These are phyloP conservation scores for Lasiodiplodia sp. DNA, from an alignment of 2,329 filamentous ascomycete genomes.

Conservation along the genomic window DNA sequence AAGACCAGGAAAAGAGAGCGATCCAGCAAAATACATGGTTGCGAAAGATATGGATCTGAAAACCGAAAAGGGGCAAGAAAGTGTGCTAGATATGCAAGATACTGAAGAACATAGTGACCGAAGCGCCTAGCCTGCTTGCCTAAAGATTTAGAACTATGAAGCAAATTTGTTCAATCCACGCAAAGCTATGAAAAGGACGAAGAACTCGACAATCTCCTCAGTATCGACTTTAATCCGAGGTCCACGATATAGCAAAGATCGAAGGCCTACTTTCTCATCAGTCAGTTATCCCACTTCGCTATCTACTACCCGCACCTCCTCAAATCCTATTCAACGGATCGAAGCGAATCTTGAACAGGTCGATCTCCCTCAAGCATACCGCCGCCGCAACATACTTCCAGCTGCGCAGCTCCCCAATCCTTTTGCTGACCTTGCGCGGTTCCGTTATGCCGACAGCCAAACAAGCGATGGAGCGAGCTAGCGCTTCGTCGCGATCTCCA, in stretches of 20 bases:
- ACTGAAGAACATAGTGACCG: not conserved
- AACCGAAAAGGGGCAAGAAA: not conserved
- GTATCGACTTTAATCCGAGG: not conserved
- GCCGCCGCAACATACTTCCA: slow-evolving; percentile 62
- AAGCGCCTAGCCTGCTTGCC: not conserved
- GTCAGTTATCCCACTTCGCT: not conserved
- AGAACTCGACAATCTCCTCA: not conserved
- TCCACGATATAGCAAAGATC: not conserved
- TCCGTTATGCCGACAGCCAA: slow-evolving; percentile 53
- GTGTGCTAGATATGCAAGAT: not conserved
- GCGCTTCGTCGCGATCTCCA: slow-evolving; percentile 47
- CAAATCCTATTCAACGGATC: slow-evolving; percentile 24
- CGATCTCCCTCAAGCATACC: slow-evolving; percentile 59
- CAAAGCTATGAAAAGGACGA: not conserved
- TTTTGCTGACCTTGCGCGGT: slow-evolving; percentile 38
- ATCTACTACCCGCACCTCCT: not conserved
- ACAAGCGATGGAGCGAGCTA: slow-evolving; percentile 61
- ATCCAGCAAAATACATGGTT: not conserved
- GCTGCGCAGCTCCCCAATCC: slow-evolving; percentile 52
- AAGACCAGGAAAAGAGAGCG: not conserved
- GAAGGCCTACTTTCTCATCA: not conserved
- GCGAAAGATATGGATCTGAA: not conserved
- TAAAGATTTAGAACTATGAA: not conserved
- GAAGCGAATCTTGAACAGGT: slow-evolving; percentile 37
- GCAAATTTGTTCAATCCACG: not conserved